Conservation (phyloP, 805 yeast species). For the Kluyveromyces nonfermentans region DNA sequence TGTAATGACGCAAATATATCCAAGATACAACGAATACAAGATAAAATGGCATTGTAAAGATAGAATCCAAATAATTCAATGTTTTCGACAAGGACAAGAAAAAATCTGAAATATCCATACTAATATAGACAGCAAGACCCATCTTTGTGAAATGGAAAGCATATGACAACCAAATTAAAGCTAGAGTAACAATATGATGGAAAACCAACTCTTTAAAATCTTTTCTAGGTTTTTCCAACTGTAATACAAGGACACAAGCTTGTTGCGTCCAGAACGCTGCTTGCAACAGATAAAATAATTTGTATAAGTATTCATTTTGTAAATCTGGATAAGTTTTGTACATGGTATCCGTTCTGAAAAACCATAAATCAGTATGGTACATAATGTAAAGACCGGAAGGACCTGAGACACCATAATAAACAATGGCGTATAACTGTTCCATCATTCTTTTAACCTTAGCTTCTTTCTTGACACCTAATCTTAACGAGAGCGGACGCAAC, state of each 20-base stretch:
- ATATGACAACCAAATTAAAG: slow-evolving; percentile 78
- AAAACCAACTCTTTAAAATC: slow-evolving; percentile 85
- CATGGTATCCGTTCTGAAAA: slow-evolving; percentile 74
- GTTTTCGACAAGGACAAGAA: slow-evolving; percentile 78
- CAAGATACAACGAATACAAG: slow-evolving; percentile 60
- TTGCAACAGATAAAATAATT: slow-evolving; percentile 78
- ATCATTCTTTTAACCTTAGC: slow-evolving; percentile 69
- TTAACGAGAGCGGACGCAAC: slow-evolving; percentile 66
- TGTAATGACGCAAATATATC: slow-evolving; percentile 83
- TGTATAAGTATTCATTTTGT: slow-evolving; percentile 58
- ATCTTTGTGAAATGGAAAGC: slow-evolving; percentile 95
- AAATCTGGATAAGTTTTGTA: slow-evolving; percentile 78
- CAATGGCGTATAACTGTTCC: slow-evolving; percentile 83
- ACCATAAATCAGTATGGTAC: slow-evolving; percentile 81
- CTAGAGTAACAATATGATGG: slow-evolving; percentile 88
- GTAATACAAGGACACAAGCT: slow-evolving; percentile 69
- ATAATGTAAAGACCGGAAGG: slow-evolving; percentile 86
- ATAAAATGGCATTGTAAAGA: slow-evolving; percentile 55
- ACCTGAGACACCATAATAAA: slow-evolving; percentile 73
- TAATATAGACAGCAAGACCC: slow-evolving; percentile 82
- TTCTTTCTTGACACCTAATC: slow-evolving; percentile 26
- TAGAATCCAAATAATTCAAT: slow-evolving; percentile 73
- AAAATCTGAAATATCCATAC: slow-evolving; percentile 95
- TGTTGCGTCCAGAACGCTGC: slow-evolving; percentile 99
- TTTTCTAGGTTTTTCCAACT: slow-evolving; percentile 89